These are phyloP conservation scores for Tuber melanosporum DNA, from an alignment of 495 filamentous ascomycete species.

Conservation along the genomic window DNA sequence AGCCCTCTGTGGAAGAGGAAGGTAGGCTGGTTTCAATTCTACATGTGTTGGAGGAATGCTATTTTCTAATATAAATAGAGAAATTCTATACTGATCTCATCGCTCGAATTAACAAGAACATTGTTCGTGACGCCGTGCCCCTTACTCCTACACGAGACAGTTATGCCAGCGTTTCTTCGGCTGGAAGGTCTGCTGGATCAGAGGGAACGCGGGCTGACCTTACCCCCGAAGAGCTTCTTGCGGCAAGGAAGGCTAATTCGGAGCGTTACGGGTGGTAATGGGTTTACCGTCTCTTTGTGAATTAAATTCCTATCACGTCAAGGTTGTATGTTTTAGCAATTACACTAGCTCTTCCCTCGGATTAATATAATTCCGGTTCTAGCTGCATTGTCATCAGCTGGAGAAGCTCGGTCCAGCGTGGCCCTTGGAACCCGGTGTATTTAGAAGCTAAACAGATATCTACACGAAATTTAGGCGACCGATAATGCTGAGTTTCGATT, in stretches of 20 bases:
- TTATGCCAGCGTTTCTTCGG: not conserved
- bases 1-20: not conserved
- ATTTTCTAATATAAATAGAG: not conserved
- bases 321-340: not conserved
- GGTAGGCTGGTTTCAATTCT: not conserved
- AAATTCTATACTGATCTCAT: not conserved
- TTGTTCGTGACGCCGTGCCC: not conserved
- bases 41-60: not conserved
- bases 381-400: not conserved
- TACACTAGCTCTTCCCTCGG: not conserved
- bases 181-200: not conserved
- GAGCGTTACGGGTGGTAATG: not conserved
- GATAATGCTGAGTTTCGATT: too few relatives aligned
- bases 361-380: not conserved
- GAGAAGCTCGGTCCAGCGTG: too few relatives aligned
- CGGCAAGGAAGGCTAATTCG: not conserved
- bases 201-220: not conserved
- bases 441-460: too few relatives aligned
- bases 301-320: not conserved
- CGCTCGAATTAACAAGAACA: not conserved
- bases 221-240: not conserved
- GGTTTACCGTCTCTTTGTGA: not conserved
- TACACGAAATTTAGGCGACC: too few relatives aligned
- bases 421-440: too few relatives aligned
- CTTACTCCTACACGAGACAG: not conserved